Percentiles rank a stretch among this genome's conserved stretches.
Evolutionary conservation across 139 green algal genomes (phyloP).

Genomic region (Closterium sp.): DNA sequence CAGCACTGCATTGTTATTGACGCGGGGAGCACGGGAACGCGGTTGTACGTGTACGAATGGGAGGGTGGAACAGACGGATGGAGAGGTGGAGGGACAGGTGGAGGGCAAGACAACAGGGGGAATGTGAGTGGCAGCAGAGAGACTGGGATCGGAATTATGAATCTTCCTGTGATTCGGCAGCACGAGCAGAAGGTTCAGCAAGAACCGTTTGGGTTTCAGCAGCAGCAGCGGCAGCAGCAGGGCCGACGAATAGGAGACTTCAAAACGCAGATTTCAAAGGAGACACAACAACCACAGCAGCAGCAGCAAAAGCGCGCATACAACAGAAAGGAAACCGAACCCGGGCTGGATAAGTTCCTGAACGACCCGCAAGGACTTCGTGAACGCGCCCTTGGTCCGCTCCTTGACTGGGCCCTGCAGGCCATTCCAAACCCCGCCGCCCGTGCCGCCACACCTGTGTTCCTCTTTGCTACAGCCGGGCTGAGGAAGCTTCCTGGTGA

Average conservation of each 20-base stretch:
- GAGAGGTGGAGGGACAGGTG: not conserved
- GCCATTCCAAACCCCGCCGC: conserved; percentile 65
- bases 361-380: conserved; percentile 41
- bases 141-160: not conserved
- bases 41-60: conserved; percentile 42
- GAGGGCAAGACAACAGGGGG: not conserved
- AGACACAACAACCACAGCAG: not conserved
- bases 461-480: conserved; percentile 75
- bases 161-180: not conserved
- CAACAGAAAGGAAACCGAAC: conserved; percentile 82
- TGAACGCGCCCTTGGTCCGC: conserved; percentile 59
- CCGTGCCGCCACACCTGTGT: conserved; percentile 62
- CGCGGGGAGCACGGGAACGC: conserved; percentile 35
- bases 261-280: not conserved
- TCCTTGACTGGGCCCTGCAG: conserved; percentile 75
- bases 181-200: not conserved
- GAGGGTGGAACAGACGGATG: not conserved
- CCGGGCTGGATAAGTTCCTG: conserved; percentile 72
- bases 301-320: conserved; percentile 63
- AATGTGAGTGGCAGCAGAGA: not conserved
- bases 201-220: not conserved
- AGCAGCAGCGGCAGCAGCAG: not conserved
- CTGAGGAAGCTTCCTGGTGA: conserved; percentile 62
- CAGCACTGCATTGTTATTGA: conserved; percentile 40
- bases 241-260: not conserved